Evolutionary conservation across 1,284 basidiomycete species (phyloP), one percentile per base, ranked within the genome.

Genomic region (Vanrija sp.): DNA sequence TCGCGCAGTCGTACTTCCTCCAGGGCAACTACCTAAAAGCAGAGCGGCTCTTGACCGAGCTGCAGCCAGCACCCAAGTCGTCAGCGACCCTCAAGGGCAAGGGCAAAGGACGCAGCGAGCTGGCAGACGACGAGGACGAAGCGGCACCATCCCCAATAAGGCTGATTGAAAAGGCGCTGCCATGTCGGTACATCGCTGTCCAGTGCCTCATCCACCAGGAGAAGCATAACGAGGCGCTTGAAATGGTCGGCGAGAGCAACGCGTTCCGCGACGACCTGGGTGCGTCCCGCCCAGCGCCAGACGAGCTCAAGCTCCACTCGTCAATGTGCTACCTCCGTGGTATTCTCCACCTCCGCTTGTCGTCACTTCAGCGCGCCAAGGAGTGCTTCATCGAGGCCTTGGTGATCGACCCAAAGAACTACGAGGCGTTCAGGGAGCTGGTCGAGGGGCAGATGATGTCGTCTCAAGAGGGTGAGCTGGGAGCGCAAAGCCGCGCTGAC

Each of bases 1-100:
- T 99, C 16, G 95, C 96, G 1, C 95, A 98, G 73, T 91, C 90
- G 0, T 93, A 93, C 78, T 99, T 97, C 73, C 86, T 93, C 77
- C 93, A 89, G 5, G 88, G 94, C 64, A 91, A 97, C 63, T 98
- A 95, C 74, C 87, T 90, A 7, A 88, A 93, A 40, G 94, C 96
- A 1, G 93, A 97, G 74, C 84, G 89, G 47, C 81, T 99, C 18
- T 83, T 99, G 43, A 91, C 87, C 0, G 83, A 89, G 26, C 89
- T 91, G 0, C 60, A 76, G 15, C 71, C 69, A 0, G 58, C 80
- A 10, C 51, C 52, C 55, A 12, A 12, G 12, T 10, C 28, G 26
- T 15, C 49, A 57, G 14, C 29, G 16, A 21, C 19, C 23, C 28
- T 23, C 18, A 57, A 55, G 39, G 53, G 57, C 29, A 63, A 61